Conservation (phyloP, 2,329 filamentous ascomycete genomes). For the Onygenales sp. region DNA sequence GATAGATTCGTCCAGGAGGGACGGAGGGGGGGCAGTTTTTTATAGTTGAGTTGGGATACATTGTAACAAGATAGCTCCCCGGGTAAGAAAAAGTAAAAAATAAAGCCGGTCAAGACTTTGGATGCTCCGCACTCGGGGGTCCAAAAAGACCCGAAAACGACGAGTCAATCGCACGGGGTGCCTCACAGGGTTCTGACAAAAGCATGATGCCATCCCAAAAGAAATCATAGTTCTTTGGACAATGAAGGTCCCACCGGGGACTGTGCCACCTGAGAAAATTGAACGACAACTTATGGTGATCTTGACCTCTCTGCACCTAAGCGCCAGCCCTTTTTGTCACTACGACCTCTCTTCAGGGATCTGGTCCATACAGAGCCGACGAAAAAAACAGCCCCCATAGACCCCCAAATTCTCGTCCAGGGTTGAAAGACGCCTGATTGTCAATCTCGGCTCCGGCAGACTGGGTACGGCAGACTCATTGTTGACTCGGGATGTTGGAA, state of each 20-base stretch:
- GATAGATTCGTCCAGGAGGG: background rate
- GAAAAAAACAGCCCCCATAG: slow-evolving; percentile 1
- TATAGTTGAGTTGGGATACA: background rate
- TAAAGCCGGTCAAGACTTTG: background rate
- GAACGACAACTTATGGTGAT: background rate
- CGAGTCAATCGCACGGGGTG: background rate
- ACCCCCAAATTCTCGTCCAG: background rate
- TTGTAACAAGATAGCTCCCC: background rate
- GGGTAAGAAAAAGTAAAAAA: background rate
- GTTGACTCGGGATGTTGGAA: background rate
- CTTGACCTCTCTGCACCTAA: slow-evolving; percentile 1
- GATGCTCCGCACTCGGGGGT: background rate
- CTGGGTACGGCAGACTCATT: background rate
- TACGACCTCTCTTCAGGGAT: background rate
- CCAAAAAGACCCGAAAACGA: background rate
- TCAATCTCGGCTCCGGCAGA: background rate
- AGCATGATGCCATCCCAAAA: background rate
- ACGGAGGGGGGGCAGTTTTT: background rate
- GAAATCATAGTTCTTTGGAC: slow-evolving; percentile 2
- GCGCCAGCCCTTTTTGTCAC: slow-evolving; percentile 2
- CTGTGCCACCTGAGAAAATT: slow-evolving; percentile 5
- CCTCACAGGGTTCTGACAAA: background rate
- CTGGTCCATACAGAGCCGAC: background rate
- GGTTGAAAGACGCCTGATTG: background rate
- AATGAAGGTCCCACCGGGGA: background rate